Percentiles rank a stretch among this genome's conserved stretches.
These are phyloP conservation scores for Pseudogymnoascus sp. DNA, from an alignment of 2,329 filamentous ascomycete genomes.

Conservation along the genomic window DNA sequence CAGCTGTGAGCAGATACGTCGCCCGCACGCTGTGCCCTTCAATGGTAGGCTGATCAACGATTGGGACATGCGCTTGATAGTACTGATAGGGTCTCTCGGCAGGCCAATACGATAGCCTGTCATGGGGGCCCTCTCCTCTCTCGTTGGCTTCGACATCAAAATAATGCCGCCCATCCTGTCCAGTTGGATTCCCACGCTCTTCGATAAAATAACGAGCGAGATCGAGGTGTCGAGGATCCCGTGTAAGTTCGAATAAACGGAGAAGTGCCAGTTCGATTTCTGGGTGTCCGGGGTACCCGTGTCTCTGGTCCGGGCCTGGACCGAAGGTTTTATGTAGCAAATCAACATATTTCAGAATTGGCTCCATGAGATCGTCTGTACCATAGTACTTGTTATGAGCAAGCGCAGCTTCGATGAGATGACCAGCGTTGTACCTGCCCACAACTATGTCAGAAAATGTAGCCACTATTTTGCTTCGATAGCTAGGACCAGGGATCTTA, in stretches of 20 bases:
- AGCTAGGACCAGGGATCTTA: slow-evolving; percentile 28
- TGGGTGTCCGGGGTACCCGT: slow-evolving; percentile 55
- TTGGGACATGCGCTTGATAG: slow-evolving; percentile 49
- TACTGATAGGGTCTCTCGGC: slow-evolving; percentile 40
- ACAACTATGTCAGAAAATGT: not conserved
- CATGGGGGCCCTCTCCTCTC: slow-evolving; percentile 43
- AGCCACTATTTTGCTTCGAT: not conserved
- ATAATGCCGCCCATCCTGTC: slow-evolving; percentile 43
- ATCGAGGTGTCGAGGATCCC: slow-evolving; percentile 33
- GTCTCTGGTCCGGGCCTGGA: slow-evolving; percentile 39
- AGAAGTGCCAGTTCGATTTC: slow-evolving; percentile 46
- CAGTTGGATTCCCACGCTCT: slow-evolving; percentile 48
- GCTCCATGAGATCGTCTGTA: slow-evolving; percentile 44
- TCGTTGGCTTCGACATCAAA: slow-evolving; percentile 47
- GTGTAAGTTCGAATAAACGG: slow-evolving; percentile 37
- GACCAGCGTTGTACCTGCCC: slow-evolving; percentile 50
- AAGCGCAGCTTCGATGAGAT: slow-evolving; percentile 54
- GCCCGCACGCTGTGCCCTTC: slow-evolving; percentile 55
- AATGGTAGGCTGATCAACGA: slow-evolving; percentile 45
- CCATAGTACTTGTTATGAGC: slow-evolving; percentile 47
- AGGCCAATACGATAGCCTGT: slow-evolving; percentile 42
- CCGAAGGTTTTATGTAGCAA: slow-evolving; percentile 47
- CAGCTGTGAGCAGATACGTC: slow-evolving; percentile 53
- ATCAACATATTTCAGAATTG: slow-evolving; percentile 47
- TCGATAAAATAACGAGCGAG: slow-evolving; percentile 51